phyloP scores from a whole-genome alignment of 1,284 basidiomycete species.

The Schizophyllum amplum region DNA sequence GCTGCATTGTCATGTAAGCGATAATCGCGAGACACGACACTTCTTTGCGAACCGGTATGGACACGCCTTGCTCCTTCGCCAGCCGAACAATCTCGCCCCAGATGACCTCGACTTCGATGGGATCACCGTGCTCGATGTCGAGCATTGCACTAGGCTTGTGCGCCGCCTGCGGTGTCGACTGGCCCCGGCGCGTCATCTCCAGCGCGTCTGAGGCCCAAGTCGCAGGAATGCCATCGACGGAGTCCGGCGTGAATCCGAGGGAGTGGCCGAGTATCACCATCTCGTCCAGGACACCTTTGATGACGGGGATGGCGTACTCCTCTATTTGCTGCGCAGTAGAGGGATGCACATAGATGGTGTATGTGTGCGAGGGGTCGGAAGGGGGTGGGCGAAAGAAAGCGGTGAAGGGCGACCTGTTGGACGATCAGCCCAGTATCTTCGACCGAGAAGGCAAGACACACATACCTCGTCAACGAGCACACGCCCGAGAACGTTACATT shows the following conservation, averaged over 20 bases:
- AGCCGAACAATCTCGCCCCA: slow-evolving; percentile 2
- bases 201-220: background rate
- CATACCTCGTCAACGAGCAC: slow-evolving; percentile 1
- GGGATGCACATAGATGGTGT: background rate
- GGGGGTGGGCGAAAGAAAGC: slow-evolving; percentile 5
- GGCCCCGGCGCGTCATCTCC: background rate
- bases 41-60: background rate
- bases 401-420: background rate
- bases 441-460: background rate
- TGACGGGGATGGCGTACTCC: background rate
- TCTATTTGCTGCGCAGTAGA: background rate
- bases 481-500: background rate
- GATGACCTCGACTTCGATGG: slow-evolving; percentile 4
- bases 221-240: background rate
- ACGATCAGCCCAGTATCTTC: background rate
- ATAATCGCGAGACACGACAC: background rate
- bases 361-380: background rate
- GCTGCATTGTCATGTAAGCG: background rate
- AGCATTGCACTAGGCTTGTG: slow-evolving; percentile 1
- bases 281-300: background rate
- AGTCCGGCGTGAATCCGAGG: background rate
- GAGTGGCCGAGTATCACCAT: background rate
- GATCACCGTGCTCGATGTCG: background rate
- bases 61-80: slow-evolving; percentile 1
- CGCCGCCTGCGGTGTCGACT: background rate